Percentiles rank a stretch among this genome's conserved stretches.
Evolutionary conservation across 805 yeast genomes (phyloP).

Genomic region (Sugiyamaella americana): DNA sequence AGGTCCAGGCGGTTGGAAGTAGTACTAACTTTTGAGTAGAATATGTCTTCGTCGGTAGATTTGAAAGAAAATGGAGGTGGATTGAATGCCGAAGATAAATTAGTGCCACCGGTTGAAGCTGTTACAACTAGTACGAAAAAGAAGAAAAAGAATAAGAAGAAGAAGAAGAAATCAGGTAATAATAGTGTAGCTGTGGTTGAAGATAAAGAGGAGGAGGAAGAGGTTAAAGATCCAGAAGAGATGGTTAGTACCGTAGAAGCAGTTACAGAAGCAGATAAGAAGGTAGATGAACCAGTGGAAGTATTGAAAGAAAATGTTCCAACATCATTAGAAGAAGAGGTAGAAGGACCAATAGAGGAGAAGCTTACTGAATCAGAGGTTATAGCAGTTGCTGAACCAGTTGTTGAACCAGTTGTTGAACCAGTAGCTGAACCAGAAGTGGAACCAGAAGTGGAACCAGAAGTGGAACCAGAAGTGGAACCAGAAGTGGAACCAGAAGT

Average conservation of each 20-base stretch:
- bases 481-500: constrained; percentile 2
- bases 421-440: constrained; percentile 1
- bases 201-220: not conserved
- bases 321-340: not conserved
- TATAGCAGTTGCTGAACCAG: not conserved
- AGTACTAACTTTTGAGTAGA: no score
- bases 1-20: no score
- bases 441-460: not conserved
- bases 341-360: not conserved
- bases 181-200: not conserved
- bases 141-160: not conserved
- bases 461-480: not conserved
- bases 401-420: constrained; percentile 2
- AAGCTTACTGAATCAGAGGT: not conserved
- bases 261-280: not conserved
- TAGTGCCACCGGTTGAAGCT: not conserved
- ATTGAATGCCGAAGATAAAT: not conserved
- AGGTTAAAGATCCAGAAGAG: not conserved
- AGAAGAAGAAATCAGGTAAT: not conserved
- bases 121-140: not conserved
- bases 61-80: no score
- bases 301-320: no score
- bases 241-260: not conserved
- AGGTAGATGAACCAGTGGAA: not conserved
- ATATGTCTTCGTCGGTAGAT: no score